Percentiles rank a stretch among this genome's conserved stretches.
phyloP scores from a whole-genome alignment of 352 stramenopile genomes.

The Globisporangium heterothallicum region DNA sequence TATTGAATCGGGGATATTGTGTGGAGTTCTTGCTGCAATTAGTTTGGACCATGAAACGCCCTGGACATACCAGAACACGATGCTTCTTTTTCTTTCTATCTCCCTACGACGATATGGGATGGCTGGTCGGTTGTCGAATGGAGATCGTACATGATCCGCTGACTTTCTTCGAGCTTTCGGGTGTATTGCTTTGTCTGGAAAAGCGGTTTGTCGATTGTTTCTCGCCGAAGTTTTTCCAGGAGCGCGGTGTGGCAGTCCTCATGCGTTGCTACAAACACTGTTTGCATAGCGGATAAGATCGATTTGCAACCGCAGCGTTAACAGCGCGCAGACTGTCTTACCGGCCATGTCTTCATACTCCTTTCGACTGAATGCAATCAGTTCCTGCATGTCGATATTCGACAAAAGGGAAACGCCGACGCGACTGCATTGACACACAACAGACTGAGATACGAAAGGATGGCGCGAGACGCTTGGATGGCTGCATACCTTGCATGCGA shows the following conservation, averaged over 20 bases:
- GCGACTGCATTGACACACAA: slow-evolving; percentile 23
- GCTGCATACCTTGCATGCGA: slow-evolving; percentile 52
- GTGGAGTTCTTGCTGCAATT: slow-evolving; percentile 77
- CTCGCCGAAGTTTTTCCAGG: slow-evolving; percentile 17
- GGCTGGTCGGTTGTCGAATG: slow-evolving; percentile 15
- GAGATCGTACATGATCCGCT: slow-evolving; percentile 32
- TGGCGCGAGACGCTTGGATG: no score
- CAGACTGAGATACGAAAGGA: no score
- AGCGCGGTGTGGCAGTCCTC: slow-evolving; percentile 14
- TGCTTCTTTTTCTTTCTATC: background rate
- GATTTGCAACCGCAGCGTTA: background rate
- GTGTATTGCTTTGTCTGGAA: slow-evolving; percentile 37
- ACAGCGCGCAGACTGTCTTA: slow-evolving; percentile 8
- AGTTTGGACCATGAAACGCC: slow-evolving; percentile 73
- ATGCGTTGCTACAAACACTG: slow-evolving; percentile 31
- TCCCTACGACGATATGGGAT: slow-evolving; percentile 28
- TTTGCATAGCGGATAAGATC: no score
- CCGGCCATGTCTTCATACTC: slow-evolving; percentile 52
- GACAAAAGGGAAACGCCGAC: slow-evolving; percentile 41
- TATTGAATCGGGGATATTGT: slow-evolving; percentile 56
- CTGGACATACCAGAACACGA: slow-evolving; percentile 28
- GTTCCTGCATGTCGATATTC: slow-evolving; percentile 28
- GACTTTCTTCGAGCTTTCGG: slow-evolving; percentile 29
- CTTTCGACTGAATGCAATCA: slow-evolving; percentile 36
- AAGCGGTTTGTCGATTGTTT: slow-evolving; percentile 17